Conservation (phyloP, 2,329 filamentous ascomycete species). For the Talaromyces sp. region DNA sequence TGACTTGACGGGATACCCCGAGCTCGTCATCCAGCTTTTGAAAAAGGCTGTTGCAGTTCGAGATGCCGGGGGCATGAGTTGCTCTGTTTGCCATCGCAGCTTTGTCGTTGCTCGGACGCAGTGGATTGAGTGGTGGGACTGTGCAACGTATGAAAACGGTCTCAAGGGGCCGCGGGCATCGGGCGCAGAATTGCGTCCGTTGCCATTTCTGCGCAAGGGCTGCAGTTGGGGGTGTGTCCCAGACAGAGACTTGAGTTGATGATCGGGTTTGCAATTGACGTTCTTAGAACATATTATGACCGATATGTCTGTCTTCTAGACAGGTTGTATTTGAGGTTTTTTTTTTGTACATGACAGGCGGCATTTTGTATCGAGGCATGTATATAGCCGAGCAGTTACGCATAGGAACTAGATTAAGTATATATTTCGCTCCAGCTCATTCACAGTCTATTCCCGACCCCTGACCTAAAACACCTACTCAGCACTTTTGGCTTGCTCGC, state of each 20-base stretch:
- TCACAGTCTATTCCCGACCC: too few species aligned
- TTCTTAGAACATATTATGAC: not conserved
- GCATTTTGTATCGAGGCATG: not conserved
- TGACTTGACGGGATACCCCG: conserved; percentile 30
- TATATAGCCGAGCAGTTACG: not conserved
- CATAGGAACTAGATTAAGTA: not conserved
- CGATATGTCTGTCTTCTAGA: not conserved
- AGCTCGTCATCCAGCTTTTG: conserved; percentile 31
- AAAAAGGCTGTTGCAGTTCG: conserved; percentile 30
- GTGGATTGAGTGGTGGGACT: conserved; percentile 45
- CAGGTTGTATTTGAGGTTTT: not conserved
- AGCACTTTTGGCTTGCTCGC: conserved; percentile 27
- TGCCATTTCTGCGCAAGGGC: conserved; percentile 37
- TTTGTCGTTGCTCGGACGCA: conserved; percentile 40
- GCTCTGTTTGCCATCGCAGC: conserved; percentile 35
- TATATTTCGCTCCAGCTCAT: not conserved
- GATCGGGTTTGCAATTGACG: not conserved
- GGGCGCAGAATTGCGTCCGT: conserved; percentile 29
- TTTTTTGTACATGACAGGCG: not conserved
- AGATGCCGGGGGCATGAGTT: conserved; percentile 33
- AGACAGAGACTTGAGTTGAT: not conserved
- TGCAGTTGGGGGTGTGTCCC: conserved; percentile 39
- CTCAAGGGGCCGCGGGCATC: conserved; percentile 27
- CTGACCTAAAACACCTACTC: not conserved
- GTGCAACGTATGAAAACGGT: conserved; percentile 34